These are phyloP conservation scores for Arxiozyma slooffiae DNA, from an alignment of 1,139 yeast genomes.

Conservation along the genomic window DNA sequence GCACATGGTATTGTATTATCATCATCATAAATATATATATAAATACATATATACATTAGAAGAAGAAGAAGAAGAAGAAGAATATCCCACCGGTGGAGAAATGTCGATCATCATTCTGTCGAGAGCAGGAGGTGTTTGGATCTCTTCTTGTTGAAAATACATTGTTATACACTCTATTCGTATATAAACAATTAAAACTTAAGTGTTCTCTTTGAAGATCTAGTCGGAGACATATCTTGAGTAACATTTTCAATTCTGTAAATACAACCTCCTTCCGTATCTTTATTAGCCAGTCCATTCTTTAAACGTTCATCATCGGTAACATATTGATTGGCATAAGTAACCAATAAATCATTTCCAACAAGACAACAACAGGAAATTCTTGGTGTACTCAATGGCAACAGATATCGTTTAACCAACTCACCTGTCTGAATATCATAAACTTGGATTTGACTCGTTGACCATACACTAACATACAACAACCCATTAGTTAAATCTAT, in stretches of 20 bases:
- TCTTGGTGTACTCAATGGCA: constrained; percentile 55
- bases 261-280: constrained; percentile 14
- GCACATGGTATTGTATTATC: too few species aligned
- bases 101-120: too few species aligned
- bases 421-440: constrained; percentile 40
- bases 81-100: too few species aligned
- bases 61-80: too few species aligned
- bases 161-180: too few species aligned
- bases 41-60: too few species aligned
- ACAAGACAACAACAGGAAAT: constrained; percentile 67
- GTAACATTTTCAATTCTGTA: constrained; percentile 7
- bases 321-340: constrained; percentile 49
- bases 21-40: too few species aligned
- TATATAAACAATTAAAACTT: not conserved
- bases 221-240: not conserved
- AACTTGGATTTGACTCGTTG: constrained; percentile 47
- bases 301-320: constrained; percentile 4
- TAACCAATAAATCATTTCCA: constrained; percentile 61
- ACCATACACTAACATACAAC: constrained; percentile 62
- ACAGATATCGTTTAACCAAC: constrained; percentile 40
- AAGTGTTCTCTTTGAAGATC: not conserved
- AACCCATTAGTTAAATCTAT: constrained; percentile 48
- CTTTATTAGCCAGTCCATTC: constrained; percentile 1
- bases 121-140: too few species aligned
- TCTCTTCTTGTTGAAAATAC: not conserved